A percentile compares a stretch with the other conserved stretches of the same genome.
Conservation (phyloP, 2,329 filamentous ascomycete species). For the Scytalidium sp. region DNA sequence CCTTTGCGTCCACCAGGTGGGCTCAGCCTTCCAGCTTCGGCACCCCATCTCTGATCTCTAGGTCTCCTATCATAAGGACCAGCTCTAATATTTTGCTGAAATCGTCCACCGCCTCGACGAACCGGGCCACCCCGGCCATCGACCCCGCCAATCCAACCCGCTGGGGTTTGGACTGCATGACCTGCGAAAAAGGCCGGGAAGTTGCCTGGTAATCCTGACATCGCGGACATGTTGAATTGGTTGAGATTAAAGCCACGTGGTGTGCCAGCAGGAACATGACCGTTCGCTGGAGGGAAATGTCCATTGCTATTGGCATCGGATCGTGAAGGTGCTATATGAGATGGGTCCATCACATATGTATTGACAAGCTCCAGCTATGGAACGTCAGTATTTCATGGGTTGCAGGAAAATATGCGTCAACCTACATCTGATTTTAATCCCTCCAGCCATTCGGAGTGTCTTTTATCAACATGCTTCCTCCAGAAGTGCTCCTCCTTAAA, state of each 20-base stretch:
- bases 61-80: slow-evolving; percentile 72
- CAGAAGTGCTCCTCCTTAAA: slow-evolving; percentile 98
- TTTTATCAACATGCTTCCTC: slow-evolving; percentile 97
- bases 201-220: slow-evolving; percentile 48
- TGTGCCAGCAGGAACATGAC: slow-evolving; percentile 75
- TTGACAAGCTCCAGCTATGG: slow-evolving; percentile 83
- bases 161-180: slow-evolving; percentile 35
- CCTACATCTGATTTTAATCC: slow-evolving; percentile 79
- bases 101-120: slow-evolving; percentile 63
- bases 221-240: slow-evolving; percentile 59
- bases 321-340: slow-evolving; percentile 89
- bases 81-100: slow-evolving; percentile 57
- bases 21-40: slow-evolving; percentile 43
- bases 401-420: slow-evolving; percentile 12
- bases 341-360: slow-evolving; percentile 88
- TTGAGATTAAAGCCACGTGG: slow-evolving; percentile 88
- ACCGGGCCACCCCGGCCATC: slow-evolving; percentile 59
- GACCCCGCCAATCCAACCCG: slow-evolving; percentile 46
- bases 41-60: slow-evolving; percentile 47
- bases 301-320: slow-evolving; percentile 95
- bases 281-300: slow-evolving; percentile 81
- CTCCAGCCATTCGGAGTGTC: slow-evolving; percentile 85
- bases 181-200: slow-evolving; percentile 56
- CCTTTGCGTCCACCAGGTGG: slow-evolving; percentile 48
- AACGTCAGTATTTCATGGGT: slow-evolving; percentile 30